Evolutionary conservation across 805 yeast species (phyloP).

Genomic region (Candida dajiaensis): DNA sequence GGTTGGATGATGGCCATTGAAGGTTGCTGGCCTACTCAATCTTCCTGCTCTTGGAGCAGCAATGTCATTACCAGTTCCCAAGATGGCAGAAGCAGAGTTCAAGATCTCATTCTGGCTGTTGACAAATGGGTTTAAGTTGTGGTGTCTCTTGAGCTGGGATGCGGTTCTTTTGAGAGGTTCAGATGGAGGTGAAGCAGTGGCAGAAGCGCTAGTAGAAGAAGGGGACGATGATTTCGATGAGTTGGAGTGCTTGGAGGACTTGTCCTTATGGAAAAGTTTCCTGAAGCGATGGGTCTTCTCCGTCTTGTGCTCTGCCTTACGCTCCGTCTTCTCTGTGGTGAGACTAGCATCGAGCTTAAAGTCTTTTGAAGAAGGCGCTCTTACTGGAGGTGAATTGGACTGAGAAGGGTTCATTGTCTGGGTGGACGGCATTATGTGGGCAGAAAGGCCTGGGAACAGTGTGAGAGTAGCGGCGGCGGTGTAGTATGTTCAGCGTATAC

Average conservation of each 20-base stretch:
- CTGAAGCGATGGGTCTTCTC: background rate
- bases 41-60: constrained; percentile 20
- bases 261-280: background rate
- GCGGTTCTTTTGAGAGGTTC: background rate
- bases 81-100: constrained; percentile 3
- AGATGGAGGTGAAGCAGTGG: background rate
- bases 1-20: background rate
- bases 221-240: background rate
- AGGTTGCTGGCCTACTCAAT: background rate
- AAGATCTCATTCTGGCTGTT: background rate
- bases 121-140: constrained; percentile 7
- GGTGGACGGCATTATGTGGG: background rate
- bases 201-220: background rate
- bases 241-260: background rate
- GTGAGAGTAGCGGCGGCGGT: background rate
- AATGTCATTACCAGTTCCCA: constrained; percentile 22
- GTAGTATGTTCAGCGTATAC: background rate
- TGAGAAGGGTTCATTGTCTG: background rate
- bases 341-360: background rate
- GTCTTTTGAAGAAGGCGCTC: background rate
- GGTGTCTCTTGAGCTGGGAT: background rate
- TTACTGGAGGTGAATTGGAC: background rate
- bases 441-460: background rate
- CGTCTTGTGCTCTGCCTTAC: background rate
- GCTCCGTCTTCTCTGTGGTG: background rate